Percentiles rank a stretch among this genome's conserved stretches.
Conservation (phyloP, 805 yeast species). For the Candida multigemmis region DNA sequence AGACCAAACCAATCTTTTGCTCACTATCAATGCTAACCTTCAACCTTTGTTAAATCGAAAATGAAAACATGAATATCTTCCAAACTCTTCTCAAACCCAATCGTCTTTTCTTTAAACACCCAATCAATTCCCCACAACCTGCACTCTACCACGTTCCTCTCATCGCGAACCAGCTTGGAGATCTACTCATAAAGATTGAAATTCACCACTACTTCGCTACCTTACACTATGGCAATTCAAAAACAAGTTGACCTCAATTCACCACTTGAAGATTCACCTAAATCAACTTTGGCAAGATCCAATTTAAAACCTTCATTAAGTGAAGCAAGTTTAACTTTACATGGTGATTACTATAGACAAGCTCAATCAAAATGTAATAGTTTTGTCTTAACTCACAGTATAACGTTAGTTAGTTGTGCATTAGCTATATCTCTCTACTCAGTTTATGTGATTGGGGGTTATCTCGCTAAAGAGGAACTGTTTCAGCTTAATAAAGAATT, state of each 20-base stretch:
- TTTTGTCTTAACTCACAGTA: slow-evolving; percentile 37
- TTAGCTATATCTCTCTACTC: slow-evolving; percentile 4
- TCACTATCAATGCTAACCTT: too few relatives aligned
- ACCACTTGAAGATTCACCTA: slow-evolving; percentile 45
- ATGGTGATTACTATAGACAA: slow-evolving; percentile 50
- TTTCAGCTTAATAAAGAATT: slow-evolving; percentile 17
- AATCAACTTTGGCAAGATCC: slow-evolving; percentile 43
- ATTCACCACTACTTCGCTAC: too few relatives aligned
- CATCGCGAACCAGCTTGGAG: background rate
- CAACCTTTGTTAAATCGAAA: too few relatives aligned
- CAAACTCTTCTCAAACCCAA: too few relatives aligned
- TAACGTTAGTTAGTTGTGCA: slow-evolving; percentile 11
- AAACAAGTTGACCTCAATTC: slow-evolving; percentile 41
- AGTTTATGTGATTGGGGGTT: slow-evolving; percentile 18
- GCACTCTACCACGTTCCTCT: background rate
- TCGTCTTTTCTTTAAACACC: too few relatives aligned
- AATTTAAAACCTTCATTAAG: slow-evolving; percentile 48
- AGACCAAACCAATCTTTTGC: too few relatives aligned
- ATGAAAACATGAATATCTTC: too few relatives aligned
- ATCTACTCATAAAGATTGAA: too few relatives aligned
- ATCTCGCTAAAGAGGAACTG: slow-evolving; percentile 21
- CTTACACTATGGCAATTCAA: slow-evolving; percentile 40
- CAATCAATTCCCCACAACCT: background rate
- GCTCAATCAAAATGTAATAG: slow-evolving; percentile 39
- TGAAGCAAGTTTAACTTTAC: slow-evolving; percentile 51